Percentiles rank a stretch among this genome's conserved stretches.
These are phyloP conservation scores for Podaxis mareebaensis DNA, from an alignment of 768 basidiomycete genomes.

Conservation along the genomic window DNA sequence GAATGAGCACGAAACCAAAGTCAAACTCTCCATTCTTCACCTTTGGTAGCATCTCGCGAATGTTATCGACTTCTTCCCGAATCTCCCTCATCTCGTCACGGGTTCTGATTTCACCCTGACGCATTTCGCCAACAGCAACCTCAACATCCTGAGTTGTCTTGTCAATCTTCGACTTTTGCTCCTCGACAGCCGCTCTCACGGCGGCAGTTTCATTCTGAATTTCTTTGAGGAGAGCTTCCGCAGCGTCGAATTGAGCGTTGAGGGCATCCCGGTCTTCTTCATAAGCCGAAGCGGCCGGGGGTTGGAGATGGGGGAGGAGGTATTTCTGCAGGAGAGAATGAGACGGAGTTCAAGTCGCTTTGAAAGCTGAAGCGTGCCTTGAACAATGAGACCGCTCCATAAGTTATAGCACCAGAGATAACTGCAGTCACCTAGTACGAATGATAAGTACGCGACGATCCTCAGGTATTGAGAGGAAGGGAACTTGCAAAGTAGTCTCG, in stretches of 20 bases:
- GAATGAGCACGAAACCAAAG: constrained; percentile 4
- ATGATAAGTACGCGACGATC: constrained; percentile 26
- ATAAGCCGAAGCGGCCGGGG: constrained; percentile 86
- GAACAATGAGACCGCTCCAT: constrained; percentile 78
- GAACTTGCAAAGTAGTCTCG: constrained; percentile 87
- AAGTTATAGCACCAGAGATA: constrained; percentile 82
- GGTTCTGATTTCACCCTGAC: constrained; percentile 74
- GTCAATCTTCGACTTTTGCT: constrained; percentile 73
- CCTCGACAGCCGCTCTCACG: constrained; percentile 71
- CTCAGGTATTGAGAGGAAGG: constrained; percentile 4
- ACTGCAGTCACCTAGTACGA: constrained; percentile 82
- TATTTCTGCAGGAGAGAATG: constrained; percentile 67
- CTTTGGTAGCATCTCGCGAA: constrained; percentile 92
- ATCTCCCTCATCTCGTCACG: constrained; percentile 91
- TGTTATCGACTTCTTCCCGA: constrained; percentile 85
- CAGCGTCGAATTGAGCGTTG: constrained; percentile 86
- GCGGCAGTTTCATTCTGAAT: constrained; percentile 78
- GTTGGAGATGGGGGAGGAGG: constrained; percentile 85
- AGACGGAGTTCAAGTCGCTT: constrained; percentile 8
- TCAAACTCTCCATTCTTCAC: constrained; percentile 40
- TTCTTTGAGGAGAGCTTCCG: constrained; percentile 76
- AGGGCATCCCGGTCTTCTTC: constrained; percentile 85
- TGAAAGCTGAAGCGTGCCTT: constrained; percentile 45
- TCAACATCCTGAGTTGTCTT: constrained; percentile 74
- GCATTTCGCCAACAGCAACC: constrained; percentile 70